Percentiles rank a stretch among this genome's conserved stretches.
These are phyloP conservation scores for Calocybe indica DNA, from an alignment of 768 basidiomycete genomes.

Conservation along the genomic window DNA sequence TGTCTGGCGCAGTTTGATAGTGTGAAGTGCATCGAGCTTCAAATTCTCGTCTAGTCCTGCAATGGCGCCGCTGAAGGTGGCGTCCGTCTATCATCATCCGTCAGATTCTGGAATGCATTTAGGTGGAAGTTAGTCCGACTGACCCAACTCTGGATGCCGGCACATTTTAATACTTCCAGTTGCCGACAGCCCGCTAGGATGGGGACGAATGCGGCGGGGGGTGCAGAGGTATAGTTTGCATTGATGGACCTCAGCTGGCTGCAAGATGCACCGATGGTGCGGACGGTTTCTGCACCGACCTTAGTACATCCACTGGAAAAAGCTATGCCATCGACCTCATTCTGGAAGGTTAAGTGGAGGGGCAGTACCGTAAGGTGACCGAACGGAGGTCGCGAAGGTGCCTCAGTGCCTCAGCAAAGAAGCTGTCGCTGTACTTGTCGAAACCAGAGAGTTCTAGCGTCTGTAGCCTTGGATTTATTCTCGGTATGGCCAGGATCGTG, in stretches of 20 bases:
- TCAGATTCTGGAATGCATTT: background rate
- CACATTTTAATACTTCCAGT: constrained; percentile 54
- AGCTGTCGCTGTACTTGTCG: constrained; percentile 41
- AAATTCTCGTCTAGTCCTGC: constrained; percentile 16
- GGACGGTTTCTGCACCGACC: constrained; percentile 43
- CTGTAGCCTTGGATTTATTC: constrained; percentile 29
- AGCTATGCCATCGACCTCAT: constrained; percentile 6
- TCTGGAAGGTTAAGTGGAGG: background rate
- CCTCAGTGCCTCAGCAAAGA: constrained; percentile 45
- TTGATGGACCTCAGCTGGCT: constrained; percentile 42
- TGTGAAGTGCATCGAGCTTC: constrained; percentile 35
- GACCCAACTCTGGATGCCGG: constrained; percentile 59
- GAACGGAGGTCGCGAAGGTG: constrained; percentile 37
- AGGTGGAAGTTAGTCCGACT: constrained; percentile 12
- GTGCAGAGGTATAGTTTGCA: constrained; percentile 53
- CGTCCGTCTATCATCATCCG: constrained; percentile 42
- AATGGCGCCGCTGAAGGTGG: constrained; percentile 44
- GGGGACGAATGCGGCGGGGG: constrained; percentile 40
- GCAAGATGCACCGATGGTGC: constrained; percentile 36
- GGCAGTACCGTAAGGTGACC: constrained; percentile 46
- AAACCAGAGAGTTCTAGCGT: constrained; percentile 49
- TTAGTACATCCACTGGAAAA: constrained; percentile 50
- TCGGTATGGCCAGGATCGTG: constrained; percentile 41
- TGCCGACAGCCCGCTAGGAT: constrained; percentile 29
- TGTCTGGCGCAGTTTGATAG: constrained; percentile 55